Evolutionary conservation across 2,329 filamentous ascomycete genomes (phyloP), one percentile per base, ranked within the genome.

Genomic region (Fusarium camptoceras): DNA sequence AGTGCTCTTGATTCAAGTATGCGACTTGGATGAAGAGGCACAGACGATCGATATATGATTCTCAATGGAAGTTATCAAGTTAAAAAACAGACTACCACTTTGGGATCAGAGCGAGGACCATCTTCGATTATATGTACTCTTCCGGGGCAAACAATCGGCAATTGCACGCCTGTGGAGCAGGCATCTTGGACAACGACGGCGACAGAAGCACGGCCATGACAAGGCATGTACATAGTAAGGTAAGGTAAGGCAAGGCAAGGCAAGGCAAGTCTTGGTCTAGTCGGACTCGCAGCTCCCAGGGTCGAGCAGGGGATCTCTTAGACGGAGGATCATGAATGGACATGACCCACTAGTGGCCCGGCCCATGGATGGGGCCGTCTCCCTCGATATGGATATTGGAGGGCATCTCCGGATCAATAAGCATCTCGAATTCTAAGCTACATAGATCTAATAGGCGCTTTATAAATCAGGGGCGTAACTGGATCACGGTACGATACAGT

Each of bases 101-200:
- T 74, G 60, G 73, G 73, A 75, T 59, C 61, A 64, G 61, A 64
- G 46, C 58, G 75, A 77, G 74, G 73, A 73, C 54, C 71, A 63
- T 59, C 62, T 72, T 71, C 64, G 66, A 68, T 76, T 77, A 76
- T 77, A 76, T 76, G 74, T 77, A 77, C 68, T 76, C 66, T 63
- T 63, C 59, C 54, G 64, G 61, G 62, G 68, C 70, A 68, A 57
- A 43, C 63, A 61, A 55, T 61, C 70, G 64, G 64, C 66, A 75
- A 61, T 70, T 70, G 68, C 61, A 37, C 34, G 31, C 59, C 55
- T 71, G 72, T 64, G 64, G 62, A 66, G 62, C 34, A n/a, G 18
- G 10, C 34, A 56, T 73, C 47, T 73, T 46, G 31, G 58, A 59
- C 46, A 42, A 66, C 30, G 42, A 72, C 59, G 59, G 27, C 73